Percentiles rank a stretch among this genome's conserved stretches.
Conservation (phyloP, 306 rosid genomes). For the Vigna unguiculata region DNA sequence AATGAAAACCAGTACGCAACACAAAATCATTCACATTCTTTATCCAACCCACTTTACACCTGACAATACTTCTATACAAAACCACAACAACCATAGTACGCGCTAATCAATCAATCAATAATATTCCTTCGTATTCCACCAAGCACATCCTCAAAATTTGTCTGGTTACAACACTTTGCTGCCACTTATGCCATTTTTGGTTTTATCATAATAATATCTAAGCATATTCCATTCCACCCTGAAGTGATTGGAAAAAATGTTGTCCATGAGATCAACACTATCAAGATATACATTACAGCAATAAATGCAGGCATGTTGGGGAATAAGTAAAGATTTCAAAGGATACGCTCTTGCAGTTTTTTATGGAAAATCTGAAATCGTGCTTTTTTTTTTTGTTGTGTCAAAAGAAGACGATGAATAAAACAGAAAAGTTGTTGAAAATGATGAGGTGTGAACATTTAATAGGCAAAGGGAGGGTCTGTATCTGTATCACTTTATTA, state of each 20-base stretch:
- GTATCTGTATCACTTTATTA: background rate
- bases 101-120: background rate
- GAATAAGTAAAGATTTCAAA: background rate
- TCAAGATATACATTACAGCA: constrained; percentile 24
- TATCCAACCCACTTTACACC: constrained; percentile 20
- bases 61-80: background rate
- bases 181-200: constrained; percentile 22
- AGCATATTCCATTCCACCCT: background rate
- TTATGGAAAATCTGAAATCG: background rate
- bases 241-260: background rate
- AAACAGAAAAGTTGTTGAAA: background rate
- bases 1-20: constrained; percentile 26
- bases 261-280: constrained; percentile 20
- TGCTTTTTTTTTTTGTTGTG: background rate
- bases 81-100: background rate
- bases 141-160: constrained; percentile 31
- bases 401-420: background rate
- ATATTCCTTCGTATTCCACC: background rate
- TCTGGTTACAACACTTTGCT: constrained; percentile 20
- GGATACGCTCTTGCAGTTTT: constrained; percentile 10
- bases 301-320: constrained; percentile 9
- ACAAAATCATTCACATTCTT: constrained; percentile 28
- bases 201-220: constrained; percentile 17
- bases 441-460: constrained; percentile 9
- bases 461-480: constrained; percentile 15